Base-by-base conservation (phyloP, 2,329 filamentous ascomycete genomes). In the Helotiales sp. region DNA sequence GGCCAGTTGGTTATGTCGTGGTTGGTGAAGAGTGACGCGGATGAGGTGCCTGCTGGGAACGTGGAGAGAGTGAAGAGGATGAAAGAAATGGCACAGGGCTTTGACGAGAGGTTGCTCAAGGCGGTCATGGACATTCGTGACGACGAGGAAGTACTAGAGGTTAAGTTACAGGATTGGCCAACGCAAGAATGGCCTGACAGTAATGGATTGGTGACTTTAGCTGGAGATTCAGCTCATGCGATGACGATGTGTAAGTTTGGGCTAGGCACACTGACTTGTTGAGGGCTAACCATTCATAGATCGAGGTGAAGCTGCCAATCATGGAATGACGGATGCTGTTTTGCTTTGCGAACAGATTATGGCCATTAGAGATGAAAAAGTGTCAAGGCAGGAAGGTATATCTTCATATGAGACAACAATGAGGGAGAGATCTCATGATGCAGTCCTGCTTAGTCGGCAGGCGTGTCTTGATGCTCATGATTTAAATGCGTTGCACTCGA, bases 211-310 rank as follows among this genome's bases (percentile, higher is more conserved):
- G 76, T 75, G 0, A 74, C 79, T 0, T 62, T 85, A 1, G 73
- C 82, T 57, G 82, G 82, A 0, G 82, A 85, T 67, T 77, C 82
- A 0, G 73, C 82, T 2, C 82, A 85, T 66, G 75, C 79, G 0
- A 85, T 85, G 81, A 78, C 79, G 0, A 84, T 84, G 81, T 84
- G 80, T 84, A 75, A 69, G 80, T 36, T 12, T 36, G 27, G 10
- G 9, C 2, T 49, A 17, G n/a, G 5, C 10, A 30, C 7, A 19
- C 12, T 22, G 8, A 19, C n/a, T n/a, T 8, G 13, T 1, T 17
- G 5, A 8, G 46, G 2, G 52, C 36, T 34, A 8, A 42, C 19
- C n/a, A 27, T 7, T 10, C 10, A 47, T 9, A 85, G 81, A 81
- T 63, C 76, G 82, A 12, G 82, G 82, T 2, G 82, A 85, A 68